A percentile compares a stretch with the other conserved stretches of the same genome.
These are phyloP conservation scores for Penicillium salamii DNA, from an alignment of 495 filamentous ascomycete genomes.

Conservation along the genomic window DNA sequence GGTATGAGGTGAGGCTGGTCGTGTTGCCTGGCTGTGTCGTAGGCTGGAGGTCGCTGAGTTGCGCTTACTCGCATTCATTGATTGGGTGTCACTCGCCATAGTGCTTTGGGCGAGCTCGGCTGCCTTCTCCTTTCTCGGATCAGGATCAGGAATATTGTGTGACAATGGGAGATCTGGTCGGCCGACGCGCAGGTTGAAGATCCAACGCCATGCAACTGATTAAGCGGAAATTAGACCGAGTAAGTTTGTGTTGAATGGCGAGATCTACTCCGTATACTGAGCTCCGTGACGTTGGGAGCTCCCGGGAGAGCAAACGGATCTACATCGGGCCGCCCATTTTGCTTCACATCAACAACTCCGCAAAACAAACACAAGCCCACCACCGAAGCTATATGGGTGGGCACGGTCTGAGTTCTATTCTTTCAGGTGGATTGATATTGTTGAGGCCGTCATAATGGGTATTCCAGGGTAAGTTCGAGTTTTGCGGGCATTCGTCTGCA, in stretches of 20 bases:
- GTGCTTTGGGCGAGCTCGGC: conserved; percentile 5
- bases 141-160: conserved; percentile 8
- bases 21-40: conserved; percentile 32
- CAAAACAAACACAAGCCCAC: conserved; percentile 2
- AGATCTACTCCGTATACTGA: conserved; percentile 2
- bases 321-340: conserved; percentile 44
- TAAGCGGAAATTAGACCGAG: not conserved
- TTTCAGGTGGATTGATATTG: conserved; percentile 3
- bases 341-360: conserved; percentile 29
- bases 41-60: conserved; percentile 22
- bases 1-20: conserved; percentile 35
- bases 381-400: conserved; percentile 11
- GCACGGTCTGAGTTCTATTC: not conserved
- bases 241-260: too few species aligned
- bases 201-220: conserved; percentile 11
- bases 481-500: not conserved
- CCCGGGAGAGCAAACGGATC: conserved; percentile 28
- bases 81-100: conserved; percentile 10
- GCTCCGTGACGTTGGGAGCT: conserved; percentile 11
- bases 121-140: conserved; percentile 13
- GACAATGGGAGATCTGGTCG: conserved; percentile 6
- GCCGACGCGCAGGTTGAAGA: not conserved
- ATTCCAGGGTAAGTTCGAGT: conserved; percentile 43
- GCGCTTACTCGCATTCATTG: conserved; percentile 12
- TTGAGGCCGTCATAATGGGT: conserved; percentile 34